These are phyloP conservation scores for Zygoascus ofunaensis DNA, from an alignment of 805 yeast genomes.

Conservation along the genomic window DNA sequence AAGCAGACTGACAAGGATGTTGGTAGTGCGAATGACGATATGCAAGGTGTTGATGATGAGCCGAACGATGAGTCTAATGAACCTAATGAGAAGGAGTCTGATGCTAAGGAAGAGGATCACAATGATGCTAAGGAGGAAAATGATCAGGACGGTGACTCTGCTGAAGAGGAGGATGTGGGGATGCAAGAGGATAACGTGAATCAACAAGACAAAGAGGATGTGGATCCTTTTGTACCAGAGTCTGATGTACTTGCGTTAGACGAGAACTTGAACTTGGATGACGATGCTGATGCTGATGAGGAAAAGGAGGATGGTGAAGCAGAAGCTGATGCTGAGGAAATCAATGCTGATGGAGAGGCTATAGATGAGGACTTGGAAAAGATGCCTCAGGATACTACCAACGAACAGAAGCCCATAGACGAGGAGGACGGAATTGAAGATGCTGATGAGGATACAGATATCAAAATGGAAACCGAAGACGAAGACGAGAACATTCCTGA, in stretches of 20 bases:
- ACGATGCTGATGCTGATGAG: constrained; percentile 48
- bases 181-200: constrained; percentile 18
- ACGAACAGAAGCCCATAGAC: constrained; percentile 28
- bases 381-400: constrained; percentile 23
- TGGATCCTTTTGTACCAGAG: constrained; percentile 72
- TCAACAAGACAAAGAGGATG: constrained; percentile 29
- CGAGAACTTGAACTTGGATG: constrained; percentile 82
- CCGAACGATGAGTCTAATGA: constrained; percentile 28
- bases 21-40: constrained; percentile 35
- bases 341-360: constrained; percentile 25
- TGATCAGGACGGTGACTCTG: constrained; percentile 63
- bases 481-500: constrained; percentile 18
- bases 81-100: constrained; percentile 43
- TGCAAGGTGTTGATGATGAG: constrained; percentile 23
- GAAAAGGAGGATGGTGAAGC: constrained; percentile 29
- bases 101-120: constrained; percentile 38
- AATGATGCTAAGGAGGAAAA: constrained; percentile 76
- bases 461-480: constrained; percentile 15
- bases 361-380: constrained; percentile 20
- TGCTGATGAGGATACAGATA: constrained; percentile 21
- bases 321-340: constrained; percentile 27
- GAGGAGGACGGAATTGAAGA: constrained; percentile 21
- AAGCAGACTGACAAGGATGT: constrained; percentile 67
- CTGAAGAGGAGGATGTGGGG: constrained; percentile 32
- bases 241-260: constrained; percentile 83